Base-by-base conservation (phyloP, 305 asterid genomes). In the Rubia tinctorum region DNA sequence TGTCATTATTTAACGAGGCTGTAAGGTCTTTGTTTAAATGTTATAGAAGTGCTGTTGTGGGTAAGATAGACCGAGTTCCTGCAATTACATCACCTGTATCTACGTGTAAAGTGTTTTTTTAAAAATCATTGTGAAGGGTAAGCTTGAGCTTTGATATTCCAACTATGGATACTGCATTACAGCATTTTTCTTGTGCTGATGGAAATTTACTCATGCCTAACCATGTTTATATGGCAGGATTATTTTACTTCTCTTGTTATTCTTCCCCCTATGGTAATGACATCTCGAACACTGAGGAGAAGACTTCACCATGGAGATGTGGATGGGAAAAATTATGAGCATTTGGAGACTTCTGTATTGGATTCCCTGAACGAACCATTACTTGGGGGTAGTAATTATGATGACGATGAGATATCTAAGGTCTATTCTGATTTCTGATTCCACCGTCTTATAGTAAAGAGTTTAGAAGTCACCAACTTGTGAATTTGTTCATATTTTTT, bases 281-380 rank as follows among this genome's bases (percentile, higher is more conserved):
- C 82, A 71, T 89, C 91, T 71, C 86, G 86, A 53, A 87, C 95
- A 42, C 75, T 94, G 88, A 86, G 99, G 77, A 83, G 99, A 78
- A 80, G 99, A 85, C 87, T 89, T 51, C 91, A 86, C 78, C 97
- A 90, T 49, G 89, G 89, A 34, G 96, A 89, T 83, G 87, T 89
- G 68, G 99, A 85, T 65, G 95, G 91, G 59, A 96, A 82, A 66
- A 84, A 80, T 43, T 69, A 82, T 40, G 97, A 91, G 70, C 90
- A 85, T 68, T 81, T 84, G 76, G 97, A 88, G 76, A 55, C 82
- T 63, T 83, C 97, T 37, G 76, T 80, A 64, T 22, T 75, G 58
- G 97, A 90, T 79, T 77, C 88, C 62, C 69, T 92, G 81, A 87
- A 81, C 70, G 97, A 94, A 80, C 99, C 99, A 62, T 83, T 94